Conservation (phyloP, 176 grass and related monocot species). For the Oryza longistaminata region DNA sequence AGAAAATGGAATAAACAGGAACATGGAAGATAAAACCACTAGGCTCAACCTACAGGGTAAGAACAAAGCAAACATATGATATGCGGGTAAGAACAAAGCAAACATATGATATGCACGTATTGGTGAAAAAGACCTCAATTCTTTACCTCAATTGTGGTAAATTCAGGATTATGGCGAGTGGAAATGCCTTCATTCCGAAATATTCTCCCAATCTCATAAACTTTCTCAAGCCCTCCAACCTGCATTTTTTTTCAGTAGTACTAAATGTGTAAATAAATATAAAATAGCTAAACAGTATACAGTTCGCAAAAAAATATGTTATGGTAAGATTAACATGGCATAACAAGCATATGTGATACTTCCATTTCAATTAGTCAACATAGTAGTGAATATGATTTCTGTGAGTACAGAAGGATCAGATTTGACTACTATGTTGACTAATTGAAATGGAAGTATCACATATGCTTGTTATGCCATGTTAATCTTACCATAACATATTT, state of each 20-base stretch:
- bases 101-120: slow-evolving; percentile 19
- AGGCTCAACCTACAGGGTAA: slow-evolving; percentile 23
- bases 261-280: slow-evolving; percentile 17
- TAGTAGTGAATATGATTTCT: not conserved
- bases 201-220: slow-evolving; percentile 98
- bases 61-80: not conserved
- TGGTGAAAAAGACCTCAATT: not conserved
- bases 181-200: slow-evolving; percentile 98
- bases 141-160: slow-evolving; percentile 92
- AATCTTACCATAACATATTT: not conserved
- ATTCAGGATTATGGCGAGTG: slow-evolving; percentile 99
- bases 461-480: not conserved
- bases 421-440: not conserved
- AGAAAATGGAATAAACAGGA: slow-evolving; percentile 11
- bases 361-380: too few species aligned
- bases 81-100: not conserved
- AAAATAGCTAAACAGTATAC: slow-evolving; percentile 14
- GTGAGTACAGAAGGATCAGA: slow-evolving; percentile 3
- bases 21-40: slow-evolving; percentile 28
- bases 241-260: slow-evolving; percentile 47
- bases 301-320: not conserved
- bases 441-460: slow-evolving; percentile 25
- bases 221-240: slow-evolving; percentile 98
- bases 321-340: not conserved
- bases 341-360: not conserved